phyloP scores from a whole-genome alignment of 352 stramenopile genomes.

The Pythium scleroteichum region DNA sequence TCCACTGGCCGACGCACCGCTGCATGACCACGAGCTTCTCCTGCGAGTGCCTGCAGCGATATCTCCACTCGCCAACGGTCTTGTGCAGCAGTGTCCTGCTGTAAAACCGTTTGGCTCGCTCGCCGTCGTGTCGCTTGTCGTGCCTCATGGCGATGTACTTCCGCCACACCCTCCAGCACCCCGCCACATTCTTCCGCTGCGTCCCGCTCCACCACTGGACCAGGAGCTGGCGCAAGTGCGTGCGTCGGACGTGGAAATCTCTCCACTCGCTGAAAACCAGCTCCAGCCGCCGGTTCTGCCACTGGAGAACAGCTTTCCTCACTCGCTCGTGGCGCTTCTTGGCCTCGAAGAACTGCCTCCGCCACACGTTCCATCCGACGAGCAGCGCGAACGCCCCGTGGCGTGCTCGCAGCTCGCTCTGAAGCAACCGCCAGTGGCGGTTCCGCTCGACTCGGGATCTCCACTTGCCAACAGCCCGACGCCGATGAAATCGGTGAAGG shows the following conservation, averaged over 20 bases:
- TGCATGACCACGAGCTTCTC: slow-evolving; percentile 1
- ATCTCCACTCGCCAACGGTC: neutral
- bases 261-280: slow-evolving; percentile 17
- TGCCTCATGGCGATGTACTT: neutral
- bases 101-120: slow-evolving; percentile 1
- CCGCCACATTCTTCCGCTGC: neutral
- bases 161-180: slow-evolving; percentile 17
- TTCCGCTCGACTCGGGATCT: neutral
- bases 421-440: too few relatives aligned
- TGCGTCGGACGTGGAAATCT: neutral
- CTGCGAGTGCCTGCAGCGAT: neutral
- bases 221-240: neutral
- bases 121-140: neutral
- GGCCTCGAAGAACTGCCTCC: neutral
- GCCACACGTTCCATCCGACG: slow-evolving; percentile 12
- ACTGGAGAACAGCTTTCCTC: slow-evolving; percentile 1
- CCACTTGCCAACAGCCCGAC: slow-evolving; percentile 1
- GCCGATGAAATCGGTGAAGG: neutral
- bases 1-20: slow-evolving; percentile 7
- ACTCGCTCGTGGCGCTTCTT: slow-evolving; percentile 5
- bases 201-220: neutral
- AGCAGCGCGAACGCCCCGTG: neutral
- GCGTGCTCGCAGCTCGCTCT: neutral
- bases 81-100: neutral
- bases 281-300: slow-evolving; percentile 10